These are phyloP conservation scores for Papiliotrema terrestris DNA, from an alignment of 1,284 basidiomycete species.

Conservation along the genomic window DNA sequence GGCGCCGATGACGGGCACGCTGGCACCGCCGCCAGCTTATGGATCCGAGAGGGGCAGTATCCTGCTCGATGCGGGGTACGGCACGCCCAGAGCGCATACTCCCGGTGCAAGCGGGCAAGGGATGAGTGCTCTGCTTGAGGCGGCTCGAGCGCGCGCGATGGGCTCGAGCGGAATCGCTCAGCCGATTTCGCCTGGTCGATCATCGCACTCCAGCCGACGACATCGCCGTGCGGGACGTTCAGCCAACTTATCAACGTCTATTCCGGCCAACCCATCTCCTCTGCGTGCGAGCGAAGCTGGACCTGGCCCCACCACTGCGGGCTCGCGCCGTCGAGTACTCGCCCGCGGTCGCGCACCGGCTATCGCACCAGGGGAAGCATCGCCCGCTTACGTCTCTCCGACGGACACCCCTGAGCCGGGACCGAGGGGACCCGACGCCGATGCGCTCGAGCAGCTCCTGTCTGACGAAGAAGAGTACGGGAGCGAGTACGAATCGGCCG, in stretches of 20 bases:
- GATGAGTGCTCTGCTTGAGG: constrained; percentile 35
- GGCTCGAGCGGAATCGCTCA: not conserved
- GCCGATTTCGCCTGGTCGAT: constrained; percentile 10
- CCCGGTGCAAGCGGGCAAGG: constrained; percentile 12
- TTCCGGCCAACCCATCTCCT: constrained; percentile 34
- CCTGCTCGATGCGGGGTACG: constrained; percentile 74
- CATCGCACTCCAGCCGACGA: constrained; percentile 21
- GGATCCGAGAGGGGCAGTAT: constrained; percentile 92
- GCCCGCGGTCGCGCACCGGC: constrained; percentile 7
- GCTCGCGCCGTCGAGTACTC: constrained; percentile 23
- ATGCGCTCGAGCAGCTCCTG: constrained; percentile 21
- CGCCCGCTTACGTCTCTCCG: constrained; percentile 38
- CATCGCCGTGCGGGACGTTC: constrained; percentile 27
- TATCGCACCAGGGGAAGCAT: not conserved
- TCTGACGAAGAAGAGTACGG: constrained; percentile 21
- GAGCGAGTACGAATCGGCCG: constrained; percentile 15
- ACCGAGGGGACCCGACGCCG: constrained; percentile 30
- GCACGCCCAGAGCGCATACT: constrained; percentile 34
- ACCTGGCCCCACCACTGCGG: constrained; percentile 28
- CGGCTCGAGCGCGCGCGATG: constrained; percentile 31
- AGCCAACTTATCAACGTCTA: constrained; percentile 17
- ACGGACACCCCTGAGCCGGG: constrained; percentile 41
- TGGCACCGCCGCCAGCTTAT: constrained; percentile 92
- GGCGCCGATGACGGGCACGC: constrained; percentile 88
- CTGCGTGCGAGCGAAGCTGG: constrained; percentile 32